These are phyloP conservation scores for Penicillium sp. DNA, from an alignment of 2,329 filamentous ascomycete species.

Conservation along the genomic window DNA sequence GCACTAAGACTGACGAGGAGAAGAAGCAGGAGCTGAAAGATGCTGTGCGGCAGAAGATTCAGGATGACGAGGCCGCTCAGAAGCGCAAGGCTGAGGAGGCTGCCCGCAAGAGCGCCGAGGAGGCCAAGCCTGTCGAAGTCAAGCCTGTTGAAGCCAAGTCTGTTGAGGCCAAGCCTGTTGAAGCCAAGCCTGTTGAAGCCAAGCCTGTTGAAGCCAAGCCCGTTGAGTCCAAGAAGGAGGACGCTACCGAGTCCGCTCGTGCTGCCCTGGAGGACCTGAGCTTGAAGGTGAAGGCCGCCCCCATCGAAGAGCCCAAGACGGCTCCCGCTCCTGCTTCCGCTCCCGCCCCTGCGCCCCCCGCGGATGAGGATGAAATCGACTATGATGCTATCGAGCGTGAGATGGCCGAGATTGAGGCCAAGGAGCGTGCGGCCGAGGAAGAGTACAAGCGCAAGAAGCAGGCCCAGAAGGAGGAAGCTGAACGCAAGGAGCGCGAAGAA, in stretches of 20 bases:
- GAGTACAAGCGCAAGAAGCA: conserved; percentile 72
- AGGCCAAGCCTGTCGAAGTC: conserved; percentile 44
- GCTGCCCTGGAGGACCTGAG: conserved; percentile 38
- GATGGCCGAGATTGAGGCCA: conserved; percentile 51
- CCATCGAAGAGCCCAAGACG: conserved; percentile 29
- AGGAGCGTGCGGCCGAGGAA: conserved; percentile 50
- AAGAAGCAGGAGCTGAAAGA: conserved; percentile 75
- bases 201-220: conserved; percentile 37
- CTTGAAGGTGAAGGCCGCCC: conserved; percentile 36
- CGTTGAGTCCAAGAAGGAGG: conserved; percentile 38
- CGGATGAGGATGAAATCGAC: conserved; percentile 49
- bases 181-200: conserved; percentile 40
- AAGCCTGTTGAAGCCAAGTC: conserved; percentile 40
- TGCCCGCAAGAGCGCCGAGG: conserved; percentile 48
- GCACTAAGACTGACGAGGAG: conserved; percentile 74
- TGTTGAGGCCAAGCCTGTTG: conserved; percentile 38
- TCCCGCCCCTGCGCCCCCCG: conserved; percentile 33
- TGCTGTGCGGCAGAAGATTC: conserved; percentile 54
- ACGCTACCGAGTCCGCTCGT: conserved; percentile 37
- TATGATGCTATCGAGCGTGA: conserved; percentile 53
- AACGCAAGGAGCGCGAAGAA: conserved; percentile 52
- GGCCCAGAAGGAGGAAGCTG: conserved; percentile 65
- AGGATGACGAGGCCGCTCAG: conserved; percentile 60
- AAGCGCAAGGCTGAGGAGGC: conserved; percentile 54
- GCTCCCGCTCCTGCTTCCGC: conserved; percentile 32